phyloP scores from a whole-genome alignment of 1,139 yeast genomes.

The Pneumocystis carinii region DNA sequence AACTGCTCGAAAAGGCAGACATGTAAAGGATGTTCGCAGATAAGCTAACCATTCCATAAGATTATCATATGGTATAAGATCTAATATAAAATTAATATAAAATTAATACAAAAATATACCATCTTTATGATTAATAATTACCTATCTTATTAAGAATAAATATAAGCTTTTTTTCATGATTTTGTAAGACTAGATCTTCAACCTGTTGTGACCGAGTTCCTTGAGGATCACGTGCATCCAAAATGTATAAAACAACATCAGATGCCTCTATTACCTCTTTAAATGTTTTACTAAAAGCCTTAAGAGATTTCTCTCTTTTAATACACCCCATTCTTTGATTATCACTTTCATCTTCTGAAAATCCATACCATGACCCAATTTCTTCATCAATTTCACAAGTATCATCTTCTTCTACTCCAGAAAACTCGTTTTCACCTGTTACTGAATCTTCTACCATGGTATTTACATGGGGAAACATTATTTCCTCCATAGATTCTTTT shows the following conservation, averaged over 20 bases:
- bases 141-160: slow-evolving; percentile 77
- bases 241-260: slow-evolving; percentile 77
- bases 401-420: slow-evolving; percentile 29
- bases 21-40: slow-evolving; percentile 73
- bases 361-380: slow-evolving; percentile 32
- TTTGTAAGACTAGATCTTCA: slow-evolving; percentile 65
- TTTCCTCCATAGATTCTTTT: slow-evolving; percentile 17
- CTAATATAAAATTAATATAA: background rate
- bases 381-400: slow-evolving; percentile 26
- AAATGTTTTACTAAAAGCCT: slow-evolving; percentile 49
- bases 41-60: slow-evolving; percentile 73
- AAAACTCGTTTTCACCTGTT: slow-evolving; percentile 45
- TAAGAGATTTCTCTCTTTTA: slow-evolving; percentile 60
- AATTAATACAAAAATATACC: background rate
- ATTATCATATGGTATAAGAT: slow-evolving; percentile 72
- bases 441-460: slow-evolving; percentile 85
- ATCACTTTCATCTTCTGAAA: slow-evolving; percentile 22
- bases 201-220: slow-evolving; percentile 83
- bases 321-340: slow-evolving; percentile 17
- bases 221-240: slow-evolving; percentile 97
- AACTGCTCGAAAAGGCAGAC: slow-evolving; percentile 58
- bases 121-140: background rate
- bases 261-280: slow-evolving; percentile 83
- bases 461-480: slow-evolving; percentile 39
- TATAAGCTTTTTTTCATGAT: slow-evolving; percentile 65